Conservation (phyloP, 768 basidiomycete species). For the Collybiopsis confluens region DNA sequence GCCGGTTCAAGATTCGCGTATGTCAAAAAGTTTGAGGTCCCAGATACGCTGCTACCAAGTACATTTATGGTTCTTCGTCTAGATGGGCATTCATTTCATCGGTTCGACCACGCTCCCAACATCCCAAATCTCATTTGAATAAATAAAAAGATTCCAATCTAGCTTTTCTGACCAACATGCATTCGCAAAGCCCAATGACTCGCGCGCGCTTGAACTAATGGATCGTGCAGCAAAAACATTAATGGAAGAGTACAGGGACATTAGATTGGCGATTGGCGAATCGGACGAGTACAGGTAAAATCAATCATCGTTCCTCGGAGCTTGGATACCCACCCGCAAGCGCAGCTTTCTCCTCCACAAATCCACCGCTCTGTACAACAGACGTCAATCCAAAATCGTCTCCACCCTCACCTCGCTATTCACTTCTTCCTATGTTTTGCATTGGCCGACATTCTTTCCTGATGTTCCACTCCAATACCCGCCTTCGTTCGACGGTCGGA, state of each 20-base stretch:
- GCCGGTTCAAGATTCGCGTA: constrained; percentile 92
- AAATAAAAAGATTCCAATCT: too few species aligned
- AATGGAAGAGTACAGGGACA: constrained; percentile 80
- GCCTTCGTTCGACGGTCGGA: constrained; percentile 90
- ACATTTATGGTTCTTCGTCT: constrained; percentile 84
- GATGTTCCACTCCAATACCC: constrained; percentile 70
- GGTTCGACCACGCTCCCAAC: too few species aligned
- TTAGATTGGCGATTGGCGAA: constrained; percentile 89
- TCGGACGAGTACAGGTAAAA: constrained; percentile 93
- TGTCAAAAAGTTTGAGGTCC: constrained; percentile 84
- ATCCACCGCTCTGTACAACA: constrained; percentile 74
- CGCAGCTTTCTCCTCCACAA: constrained; percentile 84
- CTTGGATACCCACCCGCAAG: constrained; percentile 1
- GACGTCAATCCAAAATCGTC: constrained; percentile 83
- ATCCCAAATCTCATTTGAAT: too few species aligned
- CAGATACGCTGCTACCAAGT: constrained; percentile 78
- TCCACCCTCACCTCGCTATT: constrained; percentile 82
- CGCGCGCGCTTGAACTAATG: constrained; percentile 84
- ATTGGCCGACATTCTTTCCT: constrained; percentile 81
- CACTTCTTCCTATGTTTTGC: constrained; percentile 85
- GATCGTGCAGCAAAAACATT: constrained; percentile 80
- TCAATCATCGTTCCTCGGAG: not conserved
- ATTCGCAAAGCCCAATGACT: constrained; percentile 91
- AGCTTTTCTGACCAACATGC: constrained; percentile 84
- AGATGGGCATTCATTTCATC: constrained; percentile 93